phyloP scores from a whole-genome alignment of 345 rosid species.

The Ceriops decandra region DNA sequence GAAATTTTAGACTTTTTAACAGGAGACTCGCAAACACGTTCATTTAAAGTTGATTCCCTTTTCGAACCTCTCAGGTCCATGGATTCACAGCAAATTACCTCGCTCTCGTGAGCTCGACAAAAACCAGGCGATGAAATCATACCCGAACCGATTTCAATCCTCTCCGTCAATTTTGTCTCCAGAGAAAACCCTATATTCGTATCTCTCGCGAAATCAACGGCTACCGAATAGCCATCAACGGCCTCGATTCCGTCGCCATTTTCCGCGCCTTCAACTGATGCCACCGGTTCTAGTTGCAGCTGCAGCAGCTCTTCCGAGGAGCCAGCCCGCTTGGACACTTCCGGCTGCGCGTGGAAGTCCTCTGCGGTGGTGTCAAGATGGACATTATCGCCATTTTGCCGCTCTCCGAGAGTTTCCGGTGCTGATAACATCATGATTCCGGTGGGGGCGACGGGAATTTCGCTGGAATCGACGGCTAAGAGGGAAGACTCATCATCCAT shows the following conservation, averaged over 20 bases:
- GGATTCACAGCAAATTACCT: slow-evolving; percentile 14
- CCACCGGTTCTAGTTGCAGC: background rate
- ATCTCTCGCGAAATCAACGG: slow-evolving; percentile 41
- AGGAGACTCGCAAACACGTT: slow-evolving; percentile 9
- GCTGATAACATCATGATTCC: slow-evolving; percentile 38
- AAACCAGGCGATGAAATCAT: background rate
- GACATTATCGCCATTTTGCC: background rate
- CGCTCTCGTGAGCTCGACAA: slow-evolving; percentile 1
- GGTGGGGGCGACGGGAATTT: background rate
- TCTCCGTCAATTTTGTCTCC: slow-evolving; percentile 27
- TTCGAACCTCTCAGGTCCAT: slow-evolving; percentile 18
- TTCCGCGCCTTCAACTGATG: background rate
- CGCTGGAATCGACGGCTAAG: too few species aligned
- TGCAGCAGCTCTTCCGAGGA: slow-evolving; percentile 5
- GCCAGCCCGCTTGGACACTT: slow-evolving; percentile 10
- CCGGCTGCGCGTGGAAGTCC: slow-evolving; percentile 23
- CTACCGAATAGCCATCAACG: slow-evolving; percentile 7
- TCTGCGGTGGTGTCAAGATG: slow-evolving; percentile 7
- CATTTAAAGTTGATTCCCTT: slow-evolving; percentile 8
- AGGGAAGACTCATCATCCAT: too few species aligned
- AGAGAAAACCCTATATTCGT: slow-evolving; percentile 32
- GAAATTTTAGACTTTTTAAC: slow-evolving; percentile 16
- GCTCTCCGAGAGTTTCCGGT: slow-evolving; percentile 20
- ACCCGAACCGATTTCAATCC: slow-evolving; percentile 12
- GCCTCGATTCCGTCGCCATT: background rate